These are phyloP conservation scores for Magnaporthiopsis incrustans DNA, from an alignment of 2,329 filamentous ascomycete genomes.

Conservation along the genomic window DNA sequence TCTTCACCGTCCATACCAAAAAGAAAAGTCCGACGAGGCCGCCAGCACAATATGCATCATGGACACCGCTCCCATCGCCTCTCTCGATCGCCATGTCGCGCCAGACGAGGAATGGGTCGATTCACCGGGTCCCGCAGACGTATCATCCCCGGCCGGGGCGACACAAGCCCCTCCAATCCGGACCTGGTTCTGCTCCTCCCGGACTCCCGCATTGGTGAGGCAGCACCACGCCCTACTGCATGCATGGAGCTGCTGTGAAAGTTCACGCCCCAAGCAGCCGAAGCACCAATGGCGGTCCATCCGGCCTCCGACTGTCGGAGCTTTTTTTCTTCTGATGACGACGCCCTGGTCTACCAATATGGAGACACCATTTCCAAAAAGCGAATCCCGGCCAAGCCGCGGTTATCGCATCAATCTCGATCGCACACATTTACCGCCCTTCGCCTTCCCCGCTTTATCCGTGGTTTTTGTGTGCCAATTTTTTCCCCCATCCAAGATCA, in stretches of 20 bases:
- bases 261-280: neutral
- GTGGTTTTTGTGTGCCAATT: neutral
- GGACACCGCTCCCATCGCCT: neutral
- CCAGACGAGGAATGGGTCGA: too few species aligned
- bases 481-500: neutral
- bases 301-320: neutral
- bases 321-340: neutral
- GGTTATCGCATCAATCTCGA: neutral
- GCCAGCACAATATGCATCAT: neutral
- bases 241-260: too few species aligned
- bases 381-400: neutral
- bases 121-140: neutral
- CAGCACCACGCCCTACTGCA: neutral
- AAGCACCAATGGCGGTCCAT: neutral
- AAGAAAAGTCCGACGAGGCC: neutral
- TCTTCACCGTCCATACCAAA: neutral
- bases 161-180: neutral
- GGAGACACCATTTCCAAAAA: neutral
- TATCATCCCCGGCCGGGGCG: neutral
- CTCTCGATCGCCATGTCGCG: too few species aligned
- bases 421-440: neutral
- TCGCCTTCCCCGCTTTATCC: neutral
- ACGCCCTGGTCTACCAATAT: neutral
- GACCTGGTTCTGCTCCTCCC: neutral
- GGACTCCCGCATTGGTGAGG: neutral